Evolutionary conservation across 768 basidiomycete species (phyloP), one percentile per base, ranked within the genome.

Genomic region (Kwoniella shandongensis): DNA sequence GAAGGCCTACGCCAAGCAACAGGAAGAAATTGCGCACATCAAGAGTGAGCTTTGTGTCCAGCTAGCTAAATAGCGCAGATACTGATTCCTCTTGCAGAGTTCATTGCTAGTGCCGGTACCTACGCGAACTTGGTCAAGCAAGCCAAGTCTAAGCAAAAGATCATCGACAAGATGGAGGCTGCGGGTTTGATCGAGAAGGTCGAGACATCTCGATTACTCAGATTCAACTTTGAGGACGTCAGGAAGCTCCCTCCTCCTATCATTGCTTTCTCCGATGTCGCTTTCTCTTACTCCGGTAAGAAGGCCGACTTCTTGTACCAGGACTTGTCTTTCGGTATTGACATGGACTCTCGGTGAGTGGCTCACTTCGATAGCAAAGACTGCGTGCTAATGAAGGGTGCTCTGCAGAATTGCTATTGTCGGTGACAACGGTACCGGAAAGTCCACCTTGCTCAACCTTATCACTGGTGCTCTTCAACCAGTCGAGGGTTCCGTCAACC

Each of bases 161-260:
- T 99, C 63, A 94, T 99, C 79, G 94, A 99, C 82, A 99, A 99
- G 84, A 99, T 99, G 94, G 96, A 99, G 81, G 94, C 94, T 25
- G 94, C 93, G 13, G 94, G 94, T 61, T 82, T 99, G 40, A 83
- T 99, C 73, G 91, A 99, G 78, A 91, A 91, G 79, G 80, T 96
- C 57, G 91, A 93, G 73, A 76, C 76, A 3, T 81, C 83, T 32
- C 85, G 83, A 66, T 84, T 84, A 15, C 81, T 99, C 30, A 81
- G 85, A 48, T 99, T 98, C 84, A 87, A 94, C 83, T 99, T 98
- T 70, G 94, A 98, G 78, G 91, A 94, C 68, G 85, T 97, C 62
- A 81, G 83, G 68, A 92, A 87, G 78, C 84, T 99, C 7, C 94
- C 94, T 0, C 94, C 94, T 39, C 94, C 94, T 47, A 97, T 96